Percentiles rank a stretch among this genome's conserved stretches.
These are phyloP conservation scores for Vitis hybrid DNA, from an alignment of 177 flowering plant species.

Conservation along the genomic window DNA sequence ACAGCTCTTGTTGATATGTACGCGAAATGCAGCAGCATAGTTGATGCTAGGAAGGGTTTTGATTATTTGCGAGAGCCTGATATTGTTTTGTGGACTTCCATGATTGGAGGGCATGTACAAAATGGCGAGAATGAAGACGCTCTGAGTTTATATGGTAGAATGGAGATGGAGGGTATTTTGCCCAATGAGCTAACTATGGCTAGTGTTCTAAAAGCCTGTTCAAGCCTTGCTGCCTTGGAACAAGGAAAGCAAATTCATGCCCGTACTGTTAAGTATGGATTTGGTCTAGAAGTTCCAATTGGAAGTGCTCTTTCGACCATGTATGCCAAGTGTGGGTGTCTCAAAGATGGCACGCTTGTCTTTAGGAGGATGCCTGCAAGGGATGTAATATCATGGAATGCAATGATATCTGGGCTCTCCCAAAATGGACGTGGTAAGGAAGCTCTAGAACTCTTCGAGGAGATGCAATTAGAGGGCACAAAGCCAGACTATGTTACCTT, in stretches of 20 bases:
- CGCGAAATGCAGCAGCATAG: slow-evolving; percentile 62
- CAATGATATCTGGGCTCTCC: slow-evolving; percentile 89
- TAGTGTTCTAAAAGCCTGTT: slow-evolving; percentile 79
- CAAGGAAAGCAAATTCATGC: slow-evolving; percentile 90
- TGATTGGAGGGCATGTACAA: slow-evolving; percentile 82
- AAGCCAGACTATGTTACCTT: slow-evolving; percentile 79
- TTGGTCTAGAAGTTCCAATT: slow-evolving; percentile 51
- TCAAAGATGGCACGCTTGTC: slow-evolving; percentile 55
- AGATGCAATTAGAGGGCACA: slow-evolving; percentile 59
- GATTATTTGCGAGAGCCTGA: slow-evolving; percentile 65
- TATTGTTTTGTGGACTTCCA: slow-evolving; percentile 80
- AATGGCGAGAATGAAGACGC: slow-evolving; percentile 85
- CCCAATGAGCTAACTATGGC: slow-evolving; percentile 86
- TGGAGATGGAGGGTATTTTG: slow-evolving; percentile 61
- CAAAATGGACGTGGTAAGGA: slow-evolving; percentile 70
- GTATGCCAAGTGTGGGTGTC: slow-evolving; percentile 85
- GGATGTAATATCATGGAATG: slow-evolving; percentile 80
- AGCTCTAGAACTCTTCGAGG: slow-evolving; percentile 73
- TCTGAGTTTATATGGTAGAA: slow-evolving; percentile 54
- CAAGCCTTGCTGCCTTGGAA: slow-evolving; percentile 74
- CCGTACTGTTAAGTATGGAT: slow-evolving; percentile 61
- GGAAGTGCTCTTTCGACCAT: slow-evolving; percentile 87
- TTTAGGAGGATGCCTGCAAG: slow-evolving; percentile 62
- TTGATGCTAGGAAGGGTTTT: slow-evolving; percentile 73
- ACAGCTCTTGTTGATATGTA: slow-evolving; percentile 88